Percentiles rank a stretch among this genome's conserved stretches.
phyloP scores from a whole-genome alignment of 2,329 filamentous ascomycete genomes.

The Trichophyton equinum region DNA sequence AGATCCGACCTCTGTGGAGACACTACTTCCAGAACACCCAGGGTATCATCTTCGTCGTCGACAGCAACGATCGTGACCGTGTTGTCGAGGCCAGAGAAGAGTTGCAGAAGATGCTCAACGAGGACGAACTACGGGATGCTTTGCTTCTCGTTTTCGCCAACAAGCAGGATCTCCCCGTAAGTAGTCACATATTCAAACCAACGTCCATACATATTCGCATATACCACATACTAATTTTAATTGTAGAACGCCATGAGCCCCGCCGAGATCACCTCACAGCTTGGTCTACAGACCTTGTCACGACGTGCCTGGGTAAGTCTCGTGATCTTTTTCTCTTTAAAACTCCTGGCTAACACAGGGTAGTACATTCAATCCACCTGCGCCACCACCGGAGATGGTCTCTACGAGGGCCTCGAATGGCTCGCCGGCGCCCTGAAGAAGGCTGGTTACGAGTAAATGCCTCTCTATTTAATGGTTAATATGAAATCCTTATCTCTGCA shows the following conservation, averaged over 20 bases:
- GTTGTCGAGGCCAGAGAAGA: conserved; percentile 94
- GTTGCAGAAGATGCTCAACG: conserved; percentile 95
- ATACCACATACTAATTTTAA: conserved; percentile 21
- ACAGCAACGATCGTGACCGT: conserved; percentile 97
- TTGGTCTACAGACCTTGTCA: conserved; percentile 96
- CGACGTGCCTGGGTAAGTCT: conserved; percentile 90
- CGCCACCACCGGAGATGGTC: conserved; percentile 96
- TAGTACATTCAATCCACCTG: conserved; percentile 99
- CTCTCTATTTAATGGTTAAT: conserved; percentile 13
- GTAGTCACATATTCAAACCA: conserved; percentile 33
- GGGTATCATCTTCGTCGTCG: conserved; percentile 99
- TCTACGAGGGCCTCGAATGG: conserved; percentile 98
- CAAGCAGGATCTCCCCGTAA: conserved; percentile 97
- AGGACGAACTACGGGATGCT: conserved; percentile 95
- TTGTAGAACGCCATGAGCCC: conserved; percentile 96
- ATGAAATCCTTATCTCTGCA: conserved; percentile 9
- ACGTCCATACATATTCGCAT: not conserved
- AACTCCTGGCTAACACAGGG: conserved; percentile 7
- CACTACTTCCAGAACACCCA: conserved; percentile 99
- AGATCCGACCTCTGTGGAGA: conserved; percentile 98
- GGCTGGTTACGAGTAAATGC: conserved; percentile 39
- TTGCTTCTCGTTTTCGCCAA: conserved; percentile 97
- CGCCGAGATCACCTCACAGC: conserved; percentile 99
- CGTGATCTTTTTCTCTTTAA: conserved; percentile 11
- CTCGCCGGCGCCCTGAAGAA: conserved; percentile 73